Conservation (phyloP, 805 yeast genomes). For the Ogataea zsoltii region DNA sequence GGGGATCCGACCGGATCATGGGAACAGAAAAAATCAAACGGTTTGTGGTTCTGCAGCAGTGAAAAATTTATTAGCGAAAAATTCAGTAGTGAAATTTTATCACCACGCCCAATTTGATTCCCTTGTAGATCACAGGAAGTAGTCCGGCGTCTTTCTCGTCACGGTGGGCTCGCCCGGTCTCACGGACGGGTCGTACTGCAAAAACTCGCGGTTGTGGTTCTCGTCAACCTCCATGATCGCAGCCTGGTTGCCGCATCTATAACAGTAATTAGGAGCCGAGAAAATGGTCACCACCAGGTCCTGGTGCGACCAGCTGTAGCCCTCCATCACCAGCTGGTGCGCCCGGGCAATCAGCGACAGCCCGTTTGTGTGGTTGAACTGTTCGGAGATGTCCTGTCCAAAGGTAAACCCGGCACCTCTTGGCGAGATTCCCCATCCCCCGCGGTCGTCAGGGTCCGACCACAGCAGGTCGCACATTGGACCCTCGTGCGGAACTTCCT, state of each 20-base stretch:
- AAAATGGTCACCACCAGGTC: conserved; percentile 92
- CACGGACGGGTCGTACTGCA: conserved; percentile 95
- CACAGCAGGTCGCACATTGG: conserved; percentile 96
- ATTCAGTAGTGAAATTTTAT: too few species aligned
- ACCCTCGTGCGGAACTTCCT: conserved; percentile 97
- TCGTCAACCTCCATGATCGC: conserved; percentile 98
- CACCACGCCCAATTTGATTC: too few species aligned
- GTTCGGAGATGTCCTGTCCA: conserved; percentile 93
- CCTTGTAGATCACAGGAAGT: conserved; percentile 78
- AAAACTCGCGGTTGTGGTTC: conserved; percentile 83
- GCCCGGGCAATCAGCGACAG: conserved; percentile 88
- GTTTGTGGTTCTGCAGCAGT: too few species aligned
- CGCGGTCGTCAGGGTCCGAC: conserved; percentile 98
- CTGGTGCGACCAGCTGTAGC: conserved; percentile 92
- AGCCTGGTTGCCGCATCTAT: conserved; percentile 97
- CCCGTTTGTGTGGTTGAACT: conserved; percentile 89
- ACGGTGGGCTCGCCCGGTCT: conserved; percentile 99
- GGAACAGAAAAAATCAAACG: too few species aligned
- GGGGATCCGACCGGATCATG: too few species aligned
- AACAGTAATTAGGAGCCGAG: conserved; percentile 95
- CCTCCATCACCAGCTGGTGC: conserved; percentile 97
- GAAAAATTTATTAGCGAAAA: too few species aligned
- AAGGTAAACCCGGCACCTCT: conserved; percentile 99
- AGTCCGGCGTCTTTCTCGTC: conserved; percentile 95
- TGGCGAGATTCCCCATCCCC: conserved; percentile 97